Conservation (phyloP, 371 early-diverging fungal species). For the Chytridium lagenaria region DNA sequence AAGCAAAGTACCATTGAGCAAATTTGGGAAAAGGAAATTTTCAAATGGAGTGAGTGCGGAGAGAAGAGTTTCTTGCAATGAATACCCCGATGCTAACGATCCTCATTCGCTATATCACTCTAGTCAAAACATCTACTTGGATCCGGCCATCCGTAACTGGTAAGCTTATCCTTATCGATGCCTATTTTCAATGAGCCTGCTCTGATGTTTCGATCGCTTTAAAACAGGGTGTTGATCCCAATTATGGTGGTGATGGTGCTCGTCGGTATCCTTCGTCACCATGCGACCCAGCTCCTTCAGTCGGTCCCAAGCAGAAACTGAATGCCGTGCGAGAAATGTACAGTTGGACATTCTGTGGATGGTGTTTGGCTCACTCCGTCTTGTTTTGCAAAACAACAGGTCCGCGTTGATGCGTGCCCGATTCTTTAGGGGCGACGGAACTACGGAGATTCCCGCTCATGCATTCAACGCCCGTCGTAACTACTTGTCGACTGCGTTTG, state of each 20-base stretch:
- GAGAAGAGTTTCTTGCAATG: no score
- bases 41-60: no score
- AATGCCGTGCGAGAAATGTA: slow-evolving; percentile 44
- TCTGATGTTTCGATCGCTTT: no score
- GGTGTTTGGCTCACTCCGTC: no score
- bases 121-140: slow-evolving; percentile 45
- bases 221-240: slow-evolving; percentile 89
- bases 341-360: slow-evolving; percentile 8
- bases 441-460: slow-evolving; percentile 69
- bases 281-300: slow-evolving; percentile 85
- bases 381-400: slow-evolving; percentile 15
- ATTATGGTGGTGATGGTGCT: slow-evolving; percentile 97
- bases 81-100: no score
- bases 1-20: no score
- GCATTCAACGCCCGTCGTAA: slow-evolving; percentile 76
- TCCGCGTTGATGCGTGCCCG: slow-evolving; percentile 76
- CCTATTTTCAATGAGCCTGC: slow-evolving; percentile 4
- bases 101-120: not conserved
- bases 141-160: slow-evolving; percentile 55
- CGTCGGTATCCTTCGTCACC: slow-evolving; percentile 90
- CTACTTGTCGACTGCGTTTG: slow-evolving; percentile 77
- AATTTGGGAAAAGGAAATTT: no score
- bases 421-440: slow-evolving; percentile 67
- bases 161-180: no score
- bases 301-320: slow-evolving; percentile 77